Percentiles rank a stretch among this genome's conserved stretches.
phyloP scores from a whole-genome alignment of 2,329 filamentous ascomycete species.

The Paradendryphiella salina region DNA sequence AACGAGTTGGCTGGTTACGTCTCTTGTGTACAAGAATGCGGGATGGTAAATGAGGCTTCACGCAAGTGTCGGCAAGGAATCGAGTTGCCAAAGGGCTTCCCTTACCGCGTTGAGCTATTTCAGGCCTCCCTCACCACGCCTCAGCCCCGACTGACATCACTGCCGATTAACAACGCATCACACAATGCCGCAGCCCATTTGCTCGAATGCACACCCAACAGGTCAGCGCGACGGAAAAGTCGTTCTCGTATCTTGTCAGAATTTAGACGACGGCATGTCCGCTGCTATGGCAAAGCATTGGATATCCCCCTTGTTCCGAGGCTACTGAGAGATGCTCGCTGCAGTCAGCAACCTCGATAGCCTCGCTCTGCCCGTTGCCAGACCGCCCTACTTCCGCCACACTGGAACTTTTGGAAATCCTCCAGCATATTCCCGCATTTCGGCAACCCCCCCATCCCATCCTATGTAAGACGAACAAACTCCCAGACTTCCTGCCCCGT shows the following conservation, averaged over 20 bases:
- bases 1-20: not conserved
- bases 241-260: not conserved
- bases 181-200: constrained; percentile 8
- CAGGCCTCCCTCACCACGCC: constrained; percentile 7
- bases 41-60: not conserved
- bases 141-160: constrained; percentile 17
- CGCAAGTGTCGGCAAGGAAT: not conserved
- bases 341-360: constrained; percentile 21
- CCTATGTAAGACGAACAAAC: constrained; percentile 7
- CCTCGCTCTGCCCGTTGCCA: constrained; percentile 20
- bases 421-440: constrained; percentile 2
- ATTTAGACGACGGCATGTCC: constrained; percentile 5
- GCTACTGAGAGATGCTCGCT: constrained; percentile 19
- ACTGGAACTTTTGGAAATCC: constrained; percentile 6
- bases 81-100: constrained; percentile 1
- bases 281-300: constrained; percentile 1
- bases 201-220: constrained; percentile 13
- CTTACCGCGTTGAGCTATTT: constrained; percentile 1
- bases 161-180: constrained; percentile 14
- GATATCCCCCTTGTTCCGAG: constrained; percentile 1
- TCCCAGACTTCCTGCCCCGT: constrained; percentile 1
- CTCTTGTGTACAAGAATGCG: not conserved
- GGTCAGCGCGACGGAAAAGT: constrained; percentile 4
- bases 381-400: constrained; percentile 16
- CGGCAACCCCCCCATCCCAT: not conserved